A percentile compares a stretch with the other conserved stretches of the same genome.
Evolutionary conservation across 805 yeast genomes (phyloP).

Genomic region (Kodamaea restingae): DNA sequence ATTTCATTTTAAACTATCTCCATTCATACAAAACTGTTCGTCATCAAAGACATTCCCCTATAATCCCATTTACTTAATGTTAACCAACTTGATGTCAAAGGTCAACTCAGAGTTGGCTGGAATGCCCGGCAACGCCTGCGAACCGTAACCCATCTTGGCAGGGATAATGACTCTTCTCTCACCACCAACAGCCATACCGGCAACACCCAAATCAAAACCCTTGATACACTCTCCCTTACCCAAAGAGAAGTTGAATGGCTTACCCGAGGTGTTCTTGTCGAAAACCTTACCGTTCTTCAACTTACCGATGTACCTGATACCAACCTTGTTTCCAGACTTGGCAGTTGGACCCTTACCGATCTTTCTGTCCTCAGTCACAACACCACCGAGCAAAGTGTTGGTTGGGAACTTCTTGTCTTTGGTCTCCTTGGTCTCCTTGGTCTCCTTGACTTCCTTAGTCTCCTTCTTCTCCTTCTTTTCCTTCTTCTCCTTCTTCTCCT

Average conservation of each 20-base stretch:
- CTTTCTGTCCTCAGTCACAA: conserved; percentile 87
- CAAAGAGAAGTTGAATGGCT: conserved; percentile 85
- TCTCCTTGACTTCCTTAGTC: conserved; percentile 18
- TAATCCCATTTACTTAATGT: conserved; percentile 67
- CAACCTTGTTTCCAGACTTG: conserved; percentile 84
- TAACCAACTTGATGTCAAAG: conserved; percentile 90
- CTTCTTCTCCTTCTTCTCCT: conserved; percentile 20
- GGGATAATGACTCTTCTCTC: conserved; percentile 98
- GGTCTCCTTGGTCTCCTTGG: conserved; percentile 14
- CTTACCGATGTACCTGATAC: conserved; percentile 97
- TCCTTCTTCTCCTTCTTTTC: conserved; percentile 16
- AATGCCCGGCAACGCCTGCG: conserved; percentile 89
- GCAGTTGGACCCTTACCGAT: conserved; percentile 85
- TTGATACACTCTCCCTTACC: conserved; percentile 98
- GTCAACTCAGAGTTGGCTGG: conserved; percentile 97
- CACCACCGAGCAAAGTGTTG: conserved; percentile 88
- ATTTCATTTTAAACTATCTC: neutral
- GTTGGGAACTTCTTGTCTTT: conserved; percentile 55
- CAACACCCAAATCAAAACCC: conserved; percentile 98
- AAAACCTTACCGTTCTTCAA: conserved; percentile 93
- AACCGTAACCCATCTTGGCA: conserved; percentile 95
- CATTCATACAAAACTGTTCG: neutral
- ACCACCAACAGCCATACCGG: conserved; percentile 98
- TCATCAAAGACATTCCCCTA: neutral
- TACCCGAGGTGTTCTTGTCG: conserved; percentile 96